Evolutionary conservation across 2,329 filamentous ascomycete genomes (phyloP).

Genomic region (Aspergillus unguis): DNA sequence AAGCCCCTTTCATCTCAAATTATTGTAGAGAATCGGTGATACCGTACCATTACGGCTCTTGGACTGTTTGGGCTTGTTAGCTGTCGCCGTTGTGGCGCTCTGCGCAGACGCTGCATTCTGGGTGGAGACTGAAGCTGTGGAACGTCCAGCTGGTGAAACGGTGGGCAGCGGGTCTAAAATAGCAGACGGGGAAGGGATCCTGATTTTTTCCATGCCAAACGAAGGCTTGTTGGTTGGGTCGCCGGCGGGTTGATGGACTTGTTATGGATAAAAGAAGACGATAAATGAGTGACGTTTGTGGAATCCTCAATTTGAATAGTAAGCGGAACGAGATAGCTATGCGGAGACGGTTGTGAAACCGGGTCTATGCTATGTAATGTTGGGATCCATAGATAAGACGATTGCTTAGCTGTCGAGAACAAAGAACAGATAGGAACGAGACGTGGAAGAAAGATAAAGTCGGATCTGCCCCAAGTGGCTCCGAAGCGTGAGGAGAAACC

Average conservation of each 20-base stretch:
- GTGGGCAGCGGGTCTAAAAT: constrained; percentile 42
- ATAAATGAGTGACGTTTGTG: not conserved
- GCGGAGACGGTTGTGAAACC: not conserved
- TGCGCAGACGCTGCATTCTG: constrained; percentile 18
- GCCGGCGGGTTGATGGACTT: not conserved
- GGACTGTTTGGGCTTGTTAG: constrained; percentile 64
- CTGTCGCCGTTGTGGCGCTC: constrained; percentile 8
- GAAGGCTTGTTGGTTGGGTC: constrained; percentile 16
- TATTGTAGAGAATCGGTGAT: constrained; percentile 15
- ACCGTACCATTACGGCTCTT: constrained; percentile 70
- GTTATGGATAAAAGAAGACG: not conserved
- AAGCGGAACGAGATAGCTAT: not conserved
- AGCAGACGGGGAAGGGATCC: constrained; percentile 58
- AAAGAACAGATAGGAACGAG: constrained; percentile 14
- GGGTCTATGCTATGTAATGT: constrained; percentile 1
- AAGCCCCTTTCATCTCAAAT: constrained; percentile 7
- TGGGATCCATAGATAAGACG: constrained; percentile 16
- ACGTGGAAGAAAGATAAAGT: constrained; percentile 21
- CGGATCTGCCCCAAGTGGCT: constrained; percentile 11
- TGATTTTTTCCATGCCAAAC: constrained; percentile 55
- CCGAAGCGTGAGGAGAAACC: constrained; percentile 23
- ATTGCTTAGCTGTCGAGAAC: constrained; percentile 9
- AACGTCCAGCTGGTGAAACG: constrained; percentile 23
- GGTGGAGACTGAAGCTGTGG: constrained; percentile 29
- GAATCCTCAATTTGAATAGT: not conserved